Evolutionary conservation across 2,329 filamentous ascomycete species (phyloP), one percentile per base, ranked within the genome.

Genomic region (Fusarium pseudoanthophilum): DNA sequence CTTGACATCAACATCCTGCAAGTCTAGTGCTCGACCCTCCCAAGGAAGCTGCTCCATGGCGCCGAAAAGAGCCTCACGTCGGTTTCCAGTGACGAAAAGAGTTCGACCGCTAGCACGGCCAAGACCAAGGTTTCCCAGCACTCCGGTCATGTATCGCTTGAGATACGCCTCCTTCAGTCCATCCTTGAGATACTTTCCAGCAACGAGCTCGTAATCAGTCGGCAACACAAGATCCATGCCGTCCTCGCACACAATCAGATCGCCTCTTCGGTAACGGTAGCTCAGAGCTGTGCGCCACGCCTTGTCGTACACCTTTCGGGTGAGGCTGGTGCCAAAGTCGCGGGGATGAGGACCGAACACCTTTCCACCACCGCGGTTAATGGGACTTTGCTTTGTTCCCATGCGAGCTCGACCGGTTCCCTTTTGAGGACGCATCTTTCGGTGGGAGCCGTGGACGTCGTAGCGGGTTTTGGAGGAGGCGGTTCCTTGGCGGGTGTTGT

Each of bases 241-340:
- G 78, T 94, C 92, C 79, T 95, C 92, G 78, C 96, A 91, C 46
- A 99, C 90, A 74, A 98, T 86, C 78, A 99, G 85, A 85, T 98
- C 94, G 55, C 95, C 96, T 75, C 91, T 90, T 74, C 92, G 88
- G 84, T 96, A 98, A 68, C 96, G 91, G 85, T 97, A 97, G 79
- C 93, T 96, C 74, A 99, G 88, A 16, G 96, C 96, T 48, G 93
- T 98, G 80, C 96, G 91, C 94, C 94, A 98, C 15, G 96, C 96
- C 77, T 97, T 88, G 83, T 98, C 95, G 85, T 99, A 99, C 53
- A 97, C 90, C 85, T 98, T 98, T 80, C 89, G 88, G 77, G 92
- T 95, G 62, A 99, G 87, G 21, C 89, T 88, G 28, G 95, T 97
- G 68, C 90, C 90, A 80, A 99, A 99, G 84, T 98, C 94, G 81